Base-by-base conservation (phyloP, 1,139 yeast species). In the Pneumocystis murina region DNA sequence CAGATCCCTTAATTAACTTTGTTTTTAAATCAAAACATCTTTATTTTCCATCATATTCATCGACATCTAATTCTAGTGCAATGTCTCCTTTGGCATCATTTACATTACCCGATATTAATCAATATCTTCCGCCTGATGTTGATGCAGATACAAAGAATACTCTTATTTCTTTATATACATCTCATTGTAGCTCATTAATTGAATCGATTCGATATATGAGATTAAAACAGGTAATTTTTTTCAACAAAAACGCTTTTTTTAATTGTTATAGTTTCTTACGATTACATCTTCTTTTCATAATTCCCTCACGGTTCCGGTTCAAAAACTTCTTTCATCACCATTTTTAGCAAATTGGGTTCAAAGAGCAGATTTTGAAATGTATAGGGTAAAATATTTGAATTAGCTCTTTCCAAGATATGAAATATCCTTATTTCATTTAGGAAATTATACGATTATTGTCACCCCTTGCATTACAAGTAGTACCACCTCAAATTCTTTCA, bases 171-270 rank as follows among this genome's bases (percentile, higher is more conserved):
- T 73, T 83, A 40, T 87, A 87, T 74, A 80, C 80, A 67, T 79
- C 84, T 4, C 87, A 85, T 69, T 84, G 87, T 69, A 80, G 80
- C 58, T 73, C 83, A 4, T 74, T 86, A 60, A 82, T 86, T 67
- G 89, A 86, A 68, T 78, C 83, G 60, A 75, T 88, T 67, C 77
- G 94, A 68, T 84, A 78, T 71, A 81, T 87, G 83, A 87, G 85
- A 67, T 74, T 85, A 64, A 82, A 82, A 66, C 82, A 48, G 33
- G 55, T 48, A 28, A 38, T 28, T 16, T 12, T 17, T 16, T 3
- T 4, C 16, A 10, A 20, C 5, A 24, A 20, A 6, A 20, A 12
- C 5, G n/a, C n/a, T 7, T n/a, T 24, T 10, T 16, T n/a, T 40
- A 7, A 7, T 40, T n/a, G 6, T 20, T 1, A 4, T 30, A 81